phyloP scores from a whole-genome alignment of 352 stramenopile species.

The Plasmopara muralis region DNA sequence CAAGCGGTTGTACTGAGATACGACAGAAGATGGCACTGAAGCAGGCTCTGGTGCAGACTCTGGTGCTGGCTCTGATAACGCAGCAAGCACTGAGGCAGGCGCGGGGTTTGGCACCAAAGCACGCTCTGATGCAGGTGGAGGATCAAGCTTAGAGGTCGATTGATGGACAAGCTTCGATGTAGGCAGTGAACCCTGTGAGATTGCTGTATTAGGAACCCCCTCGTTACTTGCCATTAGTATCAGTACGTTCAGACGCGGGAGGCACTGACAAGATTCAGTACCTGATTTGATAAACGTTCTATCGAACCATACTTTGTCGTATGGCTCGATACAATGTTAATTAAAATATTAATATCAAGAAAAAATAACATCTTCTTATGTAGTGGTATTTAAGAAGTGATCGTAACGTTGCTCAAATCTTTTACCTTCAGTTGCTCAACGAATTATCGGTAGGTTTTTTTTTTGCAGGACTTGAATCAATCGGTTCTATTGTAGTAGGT shows the following conservation, averaged over 20 bases:
- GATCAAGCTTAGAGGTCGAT: not conserved
- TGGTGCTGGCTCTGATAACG: not conserved
- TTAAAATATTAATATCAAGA: too few species aligned
- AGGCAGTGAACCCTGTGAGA: not conserved
- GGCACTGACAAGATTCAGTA: conserved; percentile 8
- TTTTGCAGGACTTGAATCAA: too few species aligned
- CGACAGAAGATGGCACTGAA: conserved; percentile 8
- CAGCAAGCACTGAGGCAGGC: not conserved
- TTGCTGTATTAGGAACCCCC: not conserved
- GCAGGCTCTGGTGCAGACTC: conserved; percentile 2
- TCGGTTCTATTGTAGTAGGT: too few species aligned
- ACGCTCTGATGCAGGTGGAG: not conserved
- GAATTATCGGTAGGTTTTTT: too few species aligned
- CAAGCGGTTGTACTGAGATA: conserved; percentile 48
- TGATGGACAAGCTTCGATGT: not conserved
- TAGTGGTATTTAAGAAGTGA: too few species aligned
- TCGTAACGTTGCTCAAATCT: too few species aligned
- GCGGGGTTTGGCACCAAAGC: not conserved
- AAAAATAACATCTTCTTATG: too few species aligned
- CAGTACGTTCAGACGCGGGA: conserved; percentile 4
- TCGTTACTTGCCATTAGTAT: conserved; percentile 1
- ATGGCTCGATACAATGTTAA: too few species aligned
- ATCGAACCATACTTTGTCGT: too few species aligned
- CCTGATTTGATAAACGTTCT: not conserved
- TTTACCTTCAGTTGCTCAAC: too few species aligned